Evolutionary conservation across 2,329 filamentous ascomycete species (phyloP).

Genomic region (Trichothecium roseum): DNA sequence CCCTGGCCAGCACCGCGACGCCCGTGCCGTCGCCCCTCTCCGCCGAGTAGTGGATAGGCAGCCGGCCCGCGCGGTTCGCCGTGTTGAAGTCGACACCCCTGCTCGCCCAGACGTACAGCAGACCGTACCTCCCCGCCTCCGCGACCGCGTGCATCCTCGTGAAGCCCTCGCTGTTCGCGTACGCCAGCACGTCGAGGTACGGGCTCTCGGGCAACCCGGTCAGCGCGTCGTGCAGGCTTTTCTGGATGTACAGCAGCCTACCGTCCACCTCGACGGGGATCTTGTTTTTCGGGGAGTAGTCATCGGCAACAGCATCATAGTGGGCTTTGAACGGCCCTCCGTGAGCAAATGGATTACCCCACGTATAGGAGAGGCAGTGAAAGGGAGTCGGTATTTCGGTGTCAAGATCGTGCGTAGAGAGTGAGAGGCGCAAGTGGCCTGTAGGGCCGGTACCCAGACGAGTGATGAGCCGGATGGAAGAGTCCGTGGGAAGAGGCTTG

Average conservation of each 20-base stretch:
- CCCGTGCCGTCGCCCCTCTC: conserved; percentile 5
- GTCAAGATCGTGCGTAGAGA: conserved; percentile 8
- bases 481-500: conserved; percentile 4
- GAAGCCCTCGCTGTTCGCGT: conserved; percentile 6
- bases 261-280: conserved; percentile 9
- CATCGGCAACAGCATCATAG: conserved; percentile 6
- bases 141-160: conserved; percentile 8
- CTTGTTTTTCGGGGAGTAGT: conserved; percentile 8
- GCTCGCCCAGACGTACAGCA: conserved; percentile 5
- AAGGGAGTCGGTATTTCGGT: conserved; percentile 6
- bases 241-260: conserved; percentile 9
- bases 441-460: conserved; percentile 3
- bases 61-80: conserved; percentile 6
- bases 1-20: conserved; percentile 6
- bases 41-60: conserved; percentile 10
- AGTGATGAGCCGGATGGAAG: conserved; percentile 9
- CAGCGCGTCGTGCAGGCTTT: conserved; percentile 12
- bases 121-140: conserved; percentile 2
- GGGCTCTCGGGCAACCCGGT: neutral
- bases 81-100: conserved; percentile 7
- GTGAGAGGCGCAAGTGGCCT: conserved; percentile 9
- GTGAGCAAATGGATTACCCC: conserved; percentile 14
- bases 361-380: conserved; percentile 15
- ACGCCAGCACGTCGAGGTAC: conserved; percentile 6
- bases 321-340: conserved; percentile 8